Base-by-base conservation (phyloP, 352 stramenopile species). In the Phytophthora pistaciae region DNA sequence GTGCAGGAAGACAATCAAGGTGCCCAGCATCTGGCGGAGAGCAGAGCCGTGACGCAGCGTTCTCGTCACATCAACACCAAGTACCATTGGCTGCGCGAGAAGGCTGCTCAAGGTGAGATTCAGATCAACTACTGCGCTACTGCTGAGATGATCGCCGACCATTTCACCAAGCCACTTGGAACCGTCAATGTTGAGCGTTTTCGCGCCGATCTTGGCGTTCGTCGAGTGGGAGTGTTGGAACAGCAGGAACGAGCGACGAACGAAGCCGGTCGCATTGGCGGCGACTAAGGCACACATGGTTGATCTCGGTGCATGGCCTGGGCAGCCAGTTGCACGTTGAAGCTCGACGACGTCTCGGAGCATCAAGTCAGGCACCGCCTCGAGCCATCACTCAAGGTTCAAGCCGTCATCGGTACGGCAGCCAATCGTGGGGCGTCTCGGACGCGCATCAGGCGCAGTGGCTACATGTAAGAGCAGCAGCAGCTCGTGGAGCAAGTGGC, bases 201-300 rank as follows among this genome's bases (percentile, higher is more conserved):
- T 20, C 59, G 59, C 13, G 46, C 49, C 13, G 46, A 48, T 11
- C 27, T 65, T 23, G 59, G 40, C 16, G 48, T 65, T 58, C 59
- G 46, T 50, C 31, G 59, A 57, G 58, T 57, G 59, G 46, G 59
- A 58, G 59, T 56, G 46, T 57, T 57, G 29, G 58, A 59, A 54
- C 8, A 74, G 25, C 25, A 5, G 3, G 6, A 31, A 31, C 27
- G 6, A 31, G 27, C 27, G 27, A 31, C 27, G 27, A 31, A 31
- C 27, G 27, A 31, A 31, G 27, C 29, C 29, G 29, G 29, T 10
- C 5, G 29, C 29, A 33, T 33, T 33, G 29, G 5, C 29, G 5
- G 29, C 5, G 29, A 6, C 29, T 33, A 33, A 9, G 29, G 5
- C 5, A 33, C 29, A 33, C 29, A 33, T 33, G 29, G 29, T 33